These are phyloP conservation scores for Pyricularia grisea DNA, from an alignment of 2,329 filamentous ascomycete genomes.

Conservation along the genomic window DNA sequence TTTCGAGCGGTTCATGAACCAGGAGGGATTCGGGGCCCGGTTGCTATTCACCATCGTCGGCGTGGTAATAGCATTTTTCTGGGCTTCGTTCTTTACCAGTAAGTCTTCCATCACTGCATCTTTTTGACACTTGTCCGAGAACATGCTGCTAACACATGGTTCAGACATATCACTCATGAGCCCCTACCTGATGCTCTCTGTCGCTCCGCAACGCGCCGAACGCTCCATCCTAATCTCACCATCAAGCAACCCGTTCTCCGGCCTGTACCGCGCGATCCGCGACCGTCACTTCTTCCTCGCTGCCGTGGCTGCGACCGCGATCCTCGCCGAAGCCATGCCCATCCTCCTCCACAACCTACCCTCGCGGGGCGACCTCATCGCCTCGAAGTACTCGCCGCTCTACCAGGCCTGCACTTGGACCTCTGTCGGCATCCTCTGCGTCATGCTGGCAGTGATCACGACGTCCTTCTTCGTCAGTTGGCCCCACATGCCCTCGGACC, in stretches of 20 bases:
- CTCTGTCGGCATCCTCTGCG: conserved; percentile 20
- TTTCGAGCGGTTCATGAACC: conserved; percentile 32
- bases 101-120: conserved; percentile 8
- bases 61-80: conserved; percentile 26
- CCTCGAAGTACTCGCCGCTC: conserved; percentile 22
- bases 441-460: conserved; percentile 25
- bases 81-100: conserved; percentile 27
- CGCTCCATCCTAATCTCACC: conserved; percentile 24
- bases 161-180: conserved; percentile 24
- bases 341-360: conserved; percentile 28
- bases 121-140: not conserved
- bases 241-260: conserved; percentile 20
- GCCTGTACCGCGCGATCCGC: conserved; percentile 22
- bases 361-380: conserved; percentile 14
- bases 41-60: conserved; percentile 30
- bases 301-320: conserved; percentile 20
- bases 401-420: conserved; percentile 22
- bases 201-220: conserved; percentile 15
- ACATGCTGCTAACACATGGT: not conserved
- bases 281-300: conserved; percentile 23
- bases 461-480: conserved; percentile 22
- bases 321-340: conserved; percentile 27
- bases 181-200: conserved; percentile 25
- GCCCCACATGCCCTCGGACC: conserved; percentile 26
- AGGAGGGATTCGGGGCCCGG: conserved; percentile 25